Evolutionary conservation across 139 green algal genomes (phyloP), one percentile per base, ranked within the genome.

Genomic region (Coccomyxa sp.): DNA sequence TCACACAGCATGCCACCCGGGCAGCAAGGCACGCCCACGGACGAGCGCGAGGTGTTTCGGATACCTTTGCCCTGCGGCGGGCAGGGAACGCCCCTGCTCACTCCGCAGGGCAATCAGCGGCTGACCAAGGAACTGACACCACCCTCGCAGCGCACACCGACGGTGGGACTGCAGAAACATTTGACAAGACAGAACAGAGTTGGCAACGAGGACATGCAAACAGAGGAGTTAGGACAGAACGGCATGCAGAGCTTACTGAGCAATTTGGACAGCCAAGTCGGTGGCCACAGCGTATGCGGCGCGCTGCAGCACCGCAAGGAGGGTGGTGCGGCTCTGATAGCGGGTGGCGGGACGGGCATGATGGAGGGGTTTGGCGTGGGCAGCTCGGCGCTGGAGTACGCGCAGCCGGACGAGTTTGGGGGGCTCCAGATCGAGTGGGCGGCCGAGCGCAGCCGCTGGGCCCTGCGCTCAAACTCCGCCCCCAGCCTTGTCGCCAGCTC

Each of bases 401-500:
- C 21, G 9, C 18, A 21, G 63, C 63, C 63, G 18, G 63, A 71
- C 63, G 21, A 71, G 18, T 71, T 71, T 25, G 63, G 18, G 63
- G 63, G 63, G 4, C 18, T 71, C 18, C 14, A 15, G 23, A 31
- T 77, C 27, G 27, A 77, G 27, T 77, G 71, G 71, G 27, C 71
- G 71, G 27, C 71, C 31, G 71, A 77, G 71, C 23, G 27, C 27
- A n/a, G 27, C 27, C 71, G 71, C 12, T 77, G 71, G 71, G 71
- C 17, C 27, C 21, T 77, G 71, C 71, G 71, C 71, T 77, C 71
- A 1, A 31, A 38, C n/a, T 77, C 71, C 27, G 71, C 71, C 14
- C 71, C 71, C 23, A n/a, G 23, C 23, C 27, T 38, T 12, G 21
- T 38, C 71, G 30, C 76, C 13, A 77, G 79, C 71, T 88, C 82